Percentiles rank a stretch among this genome's conserved stretches.
phyloP scores from a whole-genome alignment of 176 grass and related monocot species.

The Rhynchospora pubera region DNA sequence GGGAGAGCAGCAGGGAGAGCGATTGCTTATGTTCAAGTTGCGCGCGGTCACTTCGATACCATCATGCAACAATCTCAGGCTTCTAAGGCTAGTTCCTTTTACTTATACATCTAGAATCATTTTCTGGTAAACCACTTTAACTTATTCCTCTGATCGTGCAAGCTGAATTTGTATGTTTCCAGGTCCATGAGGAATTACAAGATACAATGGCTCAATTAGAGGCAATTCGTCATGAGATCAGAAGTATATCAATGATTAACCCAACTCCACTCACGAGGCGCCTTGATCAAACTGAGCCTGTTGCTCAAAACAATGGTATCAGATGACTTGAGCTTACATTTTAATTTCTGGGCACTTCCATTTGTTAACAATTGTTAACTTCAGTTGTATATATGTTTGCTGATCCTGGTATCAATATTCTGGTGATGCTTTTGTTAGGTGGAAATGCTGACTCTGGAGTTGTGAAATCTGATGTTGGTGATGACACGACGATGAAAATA shows the following conservation, averaged over 20 bases:
- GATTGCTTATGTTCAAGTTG: constrained; percentile 57
- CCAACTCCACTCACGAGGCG: constrained; percentile 42
- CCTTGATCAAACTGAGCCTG: constrained; percentile 25
- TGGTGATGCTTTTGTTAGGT: neutral
- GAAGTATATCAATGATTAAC: constrained; percentile 65
- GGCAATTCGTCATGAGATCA: constrained; percentile 81
- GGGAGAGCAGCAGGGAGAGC: constrained; percentile 62
- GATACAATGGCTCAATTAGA: constrained; percentile 79
- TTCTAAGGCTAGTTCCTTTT: constrained; percentile 37
- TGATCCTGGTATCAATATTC: neutral
- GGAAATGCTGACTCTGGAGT: neutral
- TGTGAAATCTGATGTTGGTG: constrained; percentile 30
- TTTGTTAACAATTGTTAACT: neutral
- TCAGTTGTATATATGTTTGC: neutral
- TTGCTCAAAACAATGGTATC: constrained; percentile 12
- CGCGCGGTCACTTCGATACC: constrained; percentile 51
- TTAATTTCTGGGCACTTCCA: too few relatives aligned
- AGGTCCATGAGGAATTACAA: constrained; percentile 91
- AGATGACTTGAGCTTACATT: neutral
- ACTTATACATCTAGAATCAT: neutral
- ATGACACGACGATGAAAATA: neutral
- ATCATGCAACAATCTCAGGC: constrained; percentile 71
- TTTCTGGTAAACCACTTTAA: neutral
- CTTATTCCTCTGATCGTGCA: neutral
- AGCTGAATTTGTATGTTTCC: neutral